phyloP scores from a whole-genome alignment of 805 yeast species.

The Sugiyamaella americana region DNA sequence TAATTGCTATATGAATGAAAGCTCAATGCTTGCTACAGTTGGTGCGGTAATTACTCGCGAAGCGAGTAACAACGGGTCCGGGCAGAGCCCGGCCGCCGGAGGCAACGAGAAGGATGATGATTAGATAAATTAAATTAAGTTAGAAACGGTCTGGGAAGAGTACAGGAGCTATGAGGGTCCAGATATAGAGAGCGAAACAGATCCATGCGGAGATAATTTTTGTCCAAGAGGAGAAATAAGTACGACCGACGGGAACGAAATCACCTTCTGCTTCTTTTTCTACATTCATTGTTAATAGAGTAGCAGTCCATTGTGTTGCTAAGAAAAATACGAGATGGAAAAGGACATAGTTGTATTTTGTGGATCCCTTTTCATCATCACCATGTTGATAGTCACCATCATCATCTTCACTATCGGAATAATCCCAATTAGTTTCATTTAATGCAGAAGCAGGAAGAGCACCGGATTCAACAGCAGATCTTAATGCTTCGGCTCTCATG shows the following conservation, averaged over 20 bases:
- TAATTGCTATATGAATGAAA: no score
- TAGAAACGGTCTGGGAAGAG: slow-evolving; percentile 80
- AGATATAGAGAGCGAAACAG: slow-evolving; percentile 76
- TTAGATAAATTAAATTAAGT: not conserved
- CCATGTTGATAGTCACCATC: slow-evolving; percentile 24
- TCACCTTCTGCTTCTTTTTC: slow-evolving; percentile 77
- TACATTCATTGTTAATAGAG: slow-evolving; percentile 86
- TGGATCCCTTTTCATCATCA: slow-evolving; percentile 56
- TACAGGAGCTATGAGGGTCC: slow-evolving; percentile 91
- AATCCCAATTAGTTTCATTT: slow-evolving; percentile 60
- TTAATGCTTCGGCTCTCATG: slow-evolving; percentile 79
- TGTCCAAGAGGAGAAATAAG: slow-evolving; percentile 92
- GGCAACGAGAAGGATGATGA: not conserved
- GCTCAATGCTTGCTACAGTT: no score
- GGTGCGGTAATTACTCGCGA: not conserved
- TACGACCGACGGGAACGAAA: slow-evolving; percentile 93
- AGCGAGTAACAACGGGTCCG: not conserved
- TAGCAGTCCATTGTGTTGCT: slow-evolving; percentile 96
- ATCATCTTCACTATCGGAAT: slow-evolving; percentile 34
- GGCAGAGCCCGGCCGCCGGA: not conserved
- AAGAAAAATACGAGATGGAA: slow-evolving; percentile 89
- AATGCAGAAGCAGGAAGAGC: slow-evolving; percentile 90
- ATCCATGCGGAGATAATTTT: slow-evolving; percentile 90
- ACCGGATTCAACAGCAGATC: slow-evolving; percentile 95
- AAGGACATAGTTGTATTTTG: slow-evolving; percentile 77